Conservation (phyloP, 208 protist genomes). For the Novymonas esmeraldas region DNA sequence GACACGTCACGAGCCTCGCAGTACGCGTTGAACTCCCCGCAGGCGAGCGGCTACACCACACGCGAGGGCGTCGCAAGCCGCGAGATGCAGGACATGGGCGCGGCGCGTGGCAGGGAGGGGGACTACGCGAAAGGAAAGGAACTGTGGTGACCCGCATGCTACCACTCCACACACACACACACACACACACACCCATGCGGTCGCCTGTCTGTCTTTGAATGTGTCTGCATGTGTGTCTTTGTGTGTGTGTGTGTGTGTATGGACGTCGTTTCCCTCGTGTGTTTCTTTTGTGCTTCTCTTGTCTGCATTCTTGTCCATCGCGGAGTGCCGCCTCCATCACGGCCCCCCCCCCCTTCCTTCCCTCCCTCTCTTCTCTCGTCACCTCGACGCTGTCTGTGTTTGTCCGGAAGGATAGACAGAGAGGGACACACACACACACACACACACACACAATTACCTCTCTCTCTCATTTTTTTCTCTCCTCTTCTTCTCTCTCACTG, state of each 20-base stretch:
- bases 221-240: neutral
- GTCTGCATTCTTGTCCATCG: neutral
- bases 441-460: no score
- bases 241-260: slow-evolving; percentile 6
- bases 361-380: neutral
- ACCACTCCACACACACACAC: no score
- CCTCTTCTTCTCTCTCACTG: slow-evolving; percentile 2
- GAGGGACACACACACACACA: no score
- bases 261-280: slow-evolving; percentile 5
- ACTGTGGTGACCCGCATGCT: no score
- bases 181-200: no score
- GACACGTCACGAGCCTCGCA: neutral
- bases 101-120: neutral
- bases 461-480: neutral
- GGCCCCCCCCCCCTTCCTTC: neutral
- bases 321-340: neutral
- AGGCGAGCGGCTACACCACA: slow-evolving; percentile 5
- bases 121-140: neutral
- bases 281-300: slow-evolving; percentile 3
- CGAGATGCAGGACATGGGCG: slow-evolving; percentile 26
- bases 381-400: no score
- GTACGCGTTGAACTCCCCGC: neutral
- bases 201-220: slow-evolving; percentile 2
- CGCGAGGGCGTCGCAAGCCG: neutral
- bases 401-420: no score